Base-by-base conservation (phyloP, 495 filamentous ascomycete genomes). In the Aspergillus taichungensis region DNA sequence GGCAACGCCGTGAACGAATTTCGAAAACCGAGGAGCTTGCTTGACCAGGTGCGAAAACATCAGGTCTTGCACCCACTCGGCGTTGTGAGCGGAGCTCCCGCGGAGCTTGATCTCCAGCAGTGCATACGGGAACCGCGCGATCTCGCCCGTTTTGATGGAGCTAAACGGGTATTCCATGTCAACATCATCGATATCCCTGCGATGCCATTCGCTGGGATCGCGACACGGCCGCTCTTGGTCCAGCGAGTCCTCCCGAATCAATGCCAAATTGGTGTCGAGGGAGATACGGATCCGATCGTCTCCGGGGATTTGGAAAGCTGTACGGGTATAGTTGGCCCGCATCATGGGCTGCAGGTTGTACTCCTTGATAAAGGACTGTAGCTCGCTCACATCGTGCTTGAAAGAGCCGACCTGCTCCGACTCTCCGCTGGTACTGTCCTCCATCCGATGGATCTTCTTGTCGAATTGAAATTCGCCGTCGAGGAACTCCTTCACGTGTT, bases 251-350 rank as follows among this genome's bases (percentile, higher is more conserved):
- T 98, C 92, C 33, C 92, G 80, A 59, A 97, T 95, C 50, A 97
- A 77, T 29, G 87, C 89, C 13, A 97, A 75, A 50, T 94, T 79
- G 0, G 90, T 97, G 59, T 98, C 92, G 43, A 98, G 83, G 1
- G 87, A 88, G 47, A 96, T 86, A 32, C 94, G 78, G 30, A 98
- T 83, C 28, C 88, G 82, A 60, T 92, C 81, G 61, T 97, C 88
- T 5, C 87, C 83, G 10, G 92, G 92, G 37, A 96, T 94, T 59
- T 98, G 91, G 72, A 96, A 98, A 4, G 92, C 92, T 0, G 89
- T 94, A 34, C 94, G 84, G 9, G 81, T 88, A 60, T 97, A 97
- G 63, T 92, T 94, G 40, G 92, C 94, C 13, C 92, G 80, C 32
- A 97, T 65, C 46, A 94, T 77, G 6, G 92, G 92, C 61, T 90